These are phyloP conservation scores for Pichia sp. DNA, from an alignment of 1,139 yeast genomes.

Conservation along the genomic window DNA sequence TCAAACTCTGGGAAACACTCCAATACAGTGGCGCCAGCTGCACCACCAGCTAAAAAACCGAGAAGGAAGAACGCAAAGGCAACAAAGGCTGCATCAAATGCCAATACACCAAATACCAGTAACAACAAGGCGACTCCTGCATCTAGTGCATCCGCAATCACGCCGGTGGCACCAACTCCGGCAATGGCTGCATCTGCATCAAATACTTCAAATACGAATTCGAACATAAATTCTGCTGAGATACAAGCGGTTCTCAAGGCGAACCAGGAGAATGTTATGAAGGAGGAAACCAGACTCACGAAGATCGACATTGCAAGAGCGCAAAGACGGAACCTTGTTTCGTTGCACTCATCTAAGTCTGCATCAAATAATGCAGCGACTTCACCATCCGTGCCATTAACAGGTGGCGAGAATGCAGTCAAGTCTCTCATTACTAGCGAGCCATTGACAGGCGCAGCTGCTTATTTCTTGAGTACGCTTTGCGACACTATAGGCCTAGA, in stretches of 20 bases:
- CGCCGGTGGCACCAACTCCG: neutral
- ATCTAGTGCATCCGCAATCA: constrained; percentile 12
- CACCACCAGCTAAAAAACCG: neutral
- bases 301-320: constrained; percentile 25
- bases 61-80: neutral
- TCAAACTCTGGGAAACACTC: too few relatives aligned
- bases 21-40: too few relatives aligned
- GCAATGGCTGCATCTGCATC: constrained; percentile 11
- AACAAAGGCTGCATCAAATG: neutral
- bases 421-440: too few relatives aligned
- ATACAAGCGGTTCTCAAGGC: constrained; percentile 24
- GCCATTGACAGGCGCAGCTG: constrained; percentile 35
- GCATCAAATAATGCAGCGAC: neutral
- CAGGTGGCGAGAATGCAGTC: too few relatives aligned
- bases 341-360: neutral
- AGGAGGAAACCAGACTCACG: constrained; percentile 22
- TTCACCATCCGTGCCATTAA: neutral
- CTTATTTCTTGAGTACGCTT: constrained; percentile 44
- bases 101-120: neutral
- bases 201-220: constrained; percentile 13
- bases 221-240: constrained; percentile 21
- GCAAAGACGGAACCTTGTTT: constrained; percentile 38
- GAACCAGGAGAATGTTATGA: constrained; percentile 22
- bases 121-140: neutral
- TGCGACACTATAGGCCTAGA: constrained; percentile 44